Percentiles rank a stretch among this genome's conserved stretches.
phyloP scores from a whole-genome alignment of 2,329 filamentous ascomycete species.

The Trichoderma koningiopsis region DNA sequence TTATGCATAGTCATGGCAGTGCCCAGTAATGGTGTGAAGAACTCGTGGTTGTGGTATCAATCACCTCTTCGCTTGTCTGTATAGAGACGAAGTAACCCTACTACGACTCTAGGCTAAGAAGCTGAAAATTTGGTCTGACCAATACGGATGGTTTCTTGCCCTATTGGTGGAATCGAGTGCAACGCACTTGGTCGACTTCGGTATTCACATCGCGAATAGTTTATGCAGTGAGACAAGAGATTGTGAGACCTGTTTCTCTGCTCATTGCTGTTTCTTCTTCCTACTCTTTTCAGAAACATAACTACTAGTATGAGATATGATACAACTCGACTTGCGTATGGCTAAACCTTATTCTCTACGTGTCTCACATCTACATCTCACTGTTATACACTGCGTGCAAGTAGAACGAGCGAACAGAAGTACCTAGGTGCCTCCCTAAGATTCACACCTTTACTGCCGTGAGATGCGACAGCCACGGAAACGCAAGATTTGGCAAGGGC shows the following conservation, averaged over 20 bases:
- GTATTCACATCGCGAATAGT: not conserved
- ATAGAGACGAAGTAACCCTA: conserved; percentile 11
- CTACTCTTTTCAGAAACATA: not conserved
- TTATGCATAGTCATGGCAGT: not conserved
- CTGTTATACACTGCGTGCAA: not conserved
- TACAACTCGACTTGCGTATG: not conserved
- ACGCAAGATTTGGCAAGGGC: not conserved
- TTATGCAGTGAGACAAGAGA: not conserved
- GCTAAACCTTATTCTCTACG: not conserved
- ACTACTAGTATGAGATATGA: not conserved
- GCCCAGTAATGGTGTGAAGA: conserved; percentile 10
- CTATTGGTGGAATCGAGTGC: not conserved
- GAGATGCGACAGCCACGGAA: not conserved
- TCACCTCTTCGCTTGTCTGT: conserved; percentile 2
- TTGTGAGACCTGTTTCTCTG: not conserved
- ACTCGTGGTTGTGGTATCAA: not conserved
- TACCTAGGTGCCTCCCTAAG: too few species aligned
- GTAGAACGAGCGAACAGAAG: not conserved
- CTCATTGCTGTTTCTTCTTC: not conserved
- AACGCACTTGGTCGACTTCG: not conserved
- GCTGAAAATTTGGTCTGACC: conserved; percentile 4
- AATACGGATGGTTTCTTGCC: not conserved
- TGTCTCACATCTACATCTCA: not conserved
- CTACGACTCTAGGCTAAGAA: not conserved
- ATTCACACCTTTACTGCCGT: not conserved